Conservation (phyloP, 257 asterid species). For the Echites panduratus region DNA sequence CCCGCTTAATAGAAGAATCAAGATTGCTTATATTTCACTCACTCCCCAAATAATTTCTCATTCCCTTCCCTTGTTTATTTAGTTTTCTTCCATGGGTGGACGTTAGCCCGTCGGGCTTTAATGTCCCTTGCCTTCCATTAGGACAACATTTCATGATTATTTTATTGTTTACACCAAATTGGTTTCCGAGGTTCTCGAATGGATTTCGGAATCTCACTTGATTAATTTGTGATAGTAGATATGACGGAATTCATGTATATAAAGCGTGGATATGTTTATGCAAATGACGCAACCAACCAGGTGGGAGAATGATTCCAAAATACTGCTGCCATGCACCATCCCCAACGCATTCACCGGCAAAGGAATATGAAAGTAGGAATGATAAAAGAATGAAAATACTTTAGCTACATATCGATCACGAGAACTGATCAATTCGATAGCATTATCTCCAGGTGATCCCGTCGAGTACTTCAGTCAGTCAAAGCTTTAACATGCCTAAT, state of each 20-base stretch:
- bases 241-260: too few relatives aligned
- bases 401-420: neutral
- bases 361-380: neutral
- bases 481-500: neutral
- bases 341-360: neutral
- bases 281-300: too few relatives aligned
- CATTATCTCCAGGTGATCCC: neutral
- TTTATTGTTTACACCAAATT: neutral
- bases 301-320: too few relatives aligned
- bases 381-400: neutral
- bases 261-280: too few relatives aligned
- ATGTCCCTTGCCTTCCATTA: neutral
- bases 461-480: neutral
- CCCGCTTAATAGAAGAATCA: too few relatives aligned
- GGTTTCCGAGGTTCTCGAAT: neutral
- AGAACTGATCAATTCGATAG: neutral
- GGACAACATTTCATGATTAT: neutral
- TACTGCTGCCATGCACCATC: neutral
- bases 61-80: neutral
- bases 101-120: neutral
- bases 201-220: neutral
- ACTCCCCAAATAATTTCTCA: neutral
- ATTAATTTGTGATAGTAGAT: too few relatives aligned
- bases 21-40: conserved; percentile 7
- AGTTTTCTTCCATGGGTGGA: neutral